Base-by-base conservation (phyloP, 23 red algal species). In the Pyropia yezoensis region DNA sequence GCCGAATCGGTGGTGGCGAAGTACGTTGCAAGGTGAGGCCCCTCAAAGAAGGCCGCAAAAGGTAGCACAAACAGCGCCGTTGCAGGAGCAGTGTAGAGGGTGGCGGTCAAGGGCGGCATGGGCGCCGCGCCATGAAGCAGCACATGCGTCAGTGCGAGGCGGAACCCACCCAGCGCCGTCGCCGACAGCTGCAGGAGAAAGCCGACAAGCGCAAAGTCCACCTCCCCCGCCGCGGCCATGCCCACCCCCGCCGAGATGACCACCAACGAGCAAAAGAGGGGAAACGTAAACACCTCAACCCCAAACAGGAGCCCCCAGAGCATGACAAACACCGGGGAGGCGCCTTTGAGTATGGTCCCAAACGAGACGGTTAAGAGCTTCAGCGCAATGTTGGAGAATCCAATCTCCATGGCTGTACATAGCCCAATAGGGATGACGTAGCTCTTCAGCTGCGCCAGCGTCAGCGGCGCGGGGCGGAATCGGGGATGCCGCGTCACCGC, bases 241-340 rank as follows among this genome's bases (percentile, higher is more conserved):
- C 65, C 83, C 23, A 89, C 79, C 49, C 80, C 84, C 50, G n/a
- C 60, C 11, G 74, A 80, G 49, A 96, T 97, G 27, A 78, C 62
- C 19, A 67, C 2, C 28, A 97, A 65, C 17, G 85, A 80, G 7
- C 73, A 27, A 23, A 78, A 82, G 20, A 90, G 49, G 29, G 70
- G 64, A 19, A 77, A 74, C 12, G 75, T 71, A 53, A 97, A 97
- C n/a, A 54, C 61, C 67, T 97, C 93, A 2, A 88, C 67, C 15
- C 79, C 73, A 12, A 97, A 57, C 0, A 97, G 15, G 6, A 97
- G 29, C 15, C 80, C 84, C 85, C 85, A 97, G 6, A 90, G 73
- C 73, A 97, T 83, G 47, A 88, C 88, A 33, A 97, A 97, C 25
- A 97, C 60, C 14, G 93, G 93, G 23, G 93, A 81, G 30, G 85